Percentiles rank a stretch among this genome's conserved stretches.
Evolutionary conservation across 352 stramenopile species (phyloP).

Genomic region (Phytophthora kernoviae): DNA sequence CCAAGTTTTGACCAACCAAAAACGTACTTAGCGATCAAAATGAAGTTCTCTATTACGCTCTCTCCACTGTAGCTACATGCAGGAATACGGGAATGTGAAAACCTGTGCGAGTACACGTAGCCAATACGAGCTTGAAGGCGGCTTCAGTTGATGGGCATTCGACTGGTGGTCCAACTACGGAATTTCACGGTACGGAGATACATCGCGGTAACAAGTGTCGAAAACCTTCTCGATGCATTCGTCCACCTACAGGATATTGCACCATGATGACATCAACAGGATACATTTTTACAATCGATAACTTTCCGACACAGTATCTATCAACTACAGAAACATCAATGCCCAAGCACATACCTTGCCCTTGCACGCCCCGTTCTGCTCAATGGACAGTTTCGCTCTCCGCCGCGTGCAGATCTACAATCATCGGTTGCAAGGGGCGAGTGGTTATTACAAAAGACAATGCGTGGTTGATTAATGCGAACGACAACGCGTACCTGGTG

Average conservation of each 20-base stretch:
- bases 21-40: neutral
- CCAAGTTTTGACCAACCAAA: conserved; percentile 4
- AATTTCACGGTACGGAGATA: conserved; percentile 83
- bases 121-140: neutral
- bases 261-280: neutral
- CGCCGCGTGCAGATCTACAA: conserved; percentile 85
- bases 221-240: conserved; percentile 88
- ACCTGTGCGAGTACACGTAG: conserved; percentile 2
- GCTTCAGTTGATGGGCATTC: neutral
- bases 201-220: conserved; percentile 85
- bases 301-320: neutral
- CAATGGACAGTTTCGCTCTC: conserved; percentile 85
- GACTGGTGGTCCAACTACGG: conserved; percentile 36
- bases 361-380: conserved; percentile 78
- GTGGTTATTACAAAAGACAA: neutral
- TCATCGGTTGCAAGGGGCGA: neutral
- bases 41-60: conserved; percentile 19
- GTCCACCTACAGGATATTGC: conserved; percentile 53
- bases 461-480: neutral
- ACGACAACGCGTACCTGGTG: conserved; percentile 67
- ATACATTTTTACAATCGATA: neutral
- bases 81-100: conserved; percentile 9
- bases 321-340: neutral
- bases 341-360: conserved; percentile 48
- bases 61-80: conserved; percentile 19